Evolutionary conservation across 805 yeast genomes (phyloP).

Genomic region (Sugiyamaella qingdaonensis): DNA sequence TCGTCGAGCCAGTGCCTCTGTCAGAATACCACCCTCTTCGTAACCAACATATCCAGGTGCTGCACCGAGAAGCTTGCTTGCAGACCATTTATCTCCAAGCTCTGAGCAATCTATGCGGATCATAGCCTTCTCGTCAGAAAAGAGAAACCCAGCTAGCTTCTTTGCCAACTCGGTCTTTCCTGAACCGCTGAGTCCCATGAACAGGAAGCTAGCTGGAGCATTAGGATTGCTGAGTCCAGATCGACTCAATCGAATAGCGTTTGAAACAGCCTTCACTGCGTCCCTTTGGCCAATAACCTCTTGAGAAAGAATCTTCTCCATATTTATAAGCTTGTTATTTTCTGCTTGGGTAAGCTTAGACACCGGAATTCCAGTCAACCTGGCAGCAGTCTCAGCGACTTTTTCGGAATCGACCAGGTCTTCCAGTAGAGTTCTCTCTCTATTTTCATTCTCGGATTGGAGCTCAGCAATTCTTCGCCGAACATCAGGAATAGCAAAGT

Average conservation of each 20-base stretch:
- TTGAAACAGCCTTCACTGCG: slow-evolving; percentile 94
- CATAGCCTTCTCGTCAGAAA: slow-evolving; percentile 95
- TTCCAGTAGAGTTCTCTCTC: slow-evolving; percentile 63
- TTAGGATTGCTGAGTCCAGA: slow-evolving; percentile 95
- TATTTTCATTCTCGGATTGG: slow-evolving; percentile 71
- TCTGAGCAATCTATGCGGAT: slow-evolving; percentile 98
- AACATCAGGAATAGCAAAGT: slow-evolving; percentile 95
- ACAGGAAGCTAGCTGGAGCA: slow-evolving; percentile 93
- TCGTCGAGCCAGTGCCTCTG: slow-evolving; percentile 83
- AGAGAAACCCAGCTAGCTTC: slow-evolving; percentile 91
- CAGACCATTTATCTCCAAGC: slow-evolving; percentile 90
- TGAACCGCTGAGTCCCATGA: slow-evolving; percentile 93
- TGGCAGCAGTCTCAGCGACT: slow-evolving; percentile 95
- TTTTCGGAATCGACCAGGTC: slow-evolving; percentile 91
- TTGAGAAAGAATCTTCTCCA: slow-evolving; percentile 81
- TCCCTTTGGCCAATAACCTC: slow-evolving; percentile 94
- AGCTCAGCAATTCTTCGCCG: slow-evolving; percentile 67
- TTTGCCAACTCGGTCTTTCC: slow-evolving; percentile 98
- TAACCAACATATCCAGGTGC: slow-evolving; percentile 97
- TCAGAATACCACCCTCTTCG: slow-evolving; percentile 95
- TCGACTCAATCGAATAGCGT: slow-evolving; percentile 87
- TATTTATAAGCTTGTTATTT: slow-evolving; percentile 85
- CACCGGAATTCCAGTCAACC: slow-evolving; percentile 96
- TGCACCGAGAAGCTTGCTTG: slow-evolving; percentile 91
- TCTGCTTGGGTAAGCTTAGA: slow-evolving; percentile 92